Evolutionary conservation across 2,329 filamentous ascomycete species (phyloP).

Genomic region (Colletotrichum tropicale): DNA sequence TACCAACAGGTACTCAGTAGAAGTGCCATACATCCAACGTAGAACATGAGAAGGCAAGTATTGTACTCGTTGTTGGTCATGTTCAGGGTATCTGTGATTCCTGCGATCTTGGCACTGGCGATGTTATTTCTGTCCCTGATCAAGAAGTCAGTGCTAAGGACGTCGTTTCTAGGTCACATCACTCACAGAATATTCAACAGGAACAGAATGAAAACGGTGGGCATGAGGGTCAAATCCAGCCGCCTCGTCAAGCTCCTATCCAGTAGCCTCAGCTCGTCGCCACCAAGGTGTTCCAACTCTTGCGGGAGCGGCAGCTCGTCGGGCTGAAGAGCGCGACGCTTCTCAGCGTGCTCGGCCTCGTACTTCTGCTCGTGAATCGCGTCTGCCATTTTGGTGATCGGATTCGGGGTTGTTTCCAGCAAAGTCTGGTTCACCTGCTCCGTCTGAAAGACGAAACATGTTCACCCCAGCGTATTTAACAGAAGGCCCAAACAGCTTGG

Average conservation of each 20-base stretch:
- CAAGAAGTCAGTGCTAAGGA: background rate
- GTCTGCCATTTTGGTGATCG: background rate
- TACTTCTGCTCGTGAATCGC: background rate
- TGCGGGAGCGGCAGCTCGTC: background rate
- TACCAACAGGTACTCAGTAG: background rate
- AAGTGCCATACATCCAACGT: background rate
- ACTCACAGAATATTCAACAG: background rate
- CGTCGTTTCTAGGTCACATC: background rate
- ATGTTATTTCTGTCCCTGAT: constrained; percentile 28
- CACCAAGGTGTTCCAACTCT: background rate
- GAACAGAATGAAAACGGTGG: constrained; percentile 2
- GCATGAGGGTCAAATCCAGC: background rate
- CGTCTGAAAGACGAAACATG: background rate
- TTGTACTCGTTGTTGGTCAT: constrained; percentile 64
- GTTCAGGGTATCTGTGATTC: constrained; percentile 55
- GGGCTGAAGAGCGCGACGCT: background rate
- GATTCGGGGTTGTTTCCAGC: background rate
- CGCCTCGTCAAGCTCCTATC: background rate
- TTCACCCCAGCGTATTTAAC: background rate
- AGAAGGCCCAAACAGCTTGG: background rate
- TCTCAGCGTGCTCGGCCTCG: background rate
- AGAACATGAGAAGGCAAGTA: constrained; percentile 8
- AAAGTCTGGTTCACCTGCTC: background rate
- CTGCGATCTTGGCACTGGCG: constrained; percentile 60
- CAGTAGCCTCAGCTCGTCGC: background rate